phyloP scores from a whole-genome alignment of 805 yeast species.

The Peterozyma toletana region DNA sequence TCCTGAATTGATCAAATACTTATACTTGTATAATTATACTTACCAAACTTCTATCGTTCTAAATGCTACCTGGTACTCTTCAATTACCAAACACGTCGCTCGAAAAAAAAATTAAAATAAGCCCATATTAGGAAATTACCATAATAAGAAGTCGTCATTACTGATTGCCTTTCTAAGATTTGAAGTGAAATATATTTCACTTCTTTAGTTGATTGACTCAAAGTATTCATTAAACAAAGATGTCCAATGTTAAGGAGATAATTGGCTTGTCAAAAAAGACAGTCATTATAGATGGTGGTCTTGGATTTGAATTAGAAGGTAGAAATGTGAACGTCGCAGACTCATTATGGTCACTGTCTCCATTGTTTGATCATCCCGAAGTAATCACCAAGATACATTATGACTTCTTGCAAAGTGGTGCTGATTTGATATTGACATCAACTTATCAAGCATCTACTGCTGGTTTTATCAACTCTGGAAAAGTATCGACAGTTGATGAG shows the following conservation, averaged over 20 bases:
- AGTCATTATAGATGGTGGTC: slow-evolving; percentile 49
- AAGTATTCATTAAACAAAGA: background rate
- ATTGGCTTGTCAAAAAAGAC: slow-evolving; percentile 1
- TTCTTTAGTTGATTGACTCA: too few species aligned
- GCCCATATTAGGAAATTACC: background rate
- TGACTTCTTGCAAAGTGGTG: slow-evolving; percentile 46
- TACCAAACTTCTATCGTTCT: too few species aligned
- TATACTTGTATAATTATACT: too few species aligned
- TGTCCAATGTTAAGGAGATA: slow-evolving; percentile 1
- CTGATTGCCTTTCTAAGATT: too few species aligned
- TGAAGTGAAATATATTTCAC: too few species aligned
- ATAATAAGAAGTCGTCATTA: too few species aligned
- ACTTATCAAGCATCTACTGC: slow-evolving; percentile 53
- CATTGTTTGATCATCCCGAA: slow-evolving; percentile 35
- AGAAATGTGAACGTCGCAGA: slow-evolving; percentile 29
- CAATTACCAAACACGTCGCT: too few species aligned
- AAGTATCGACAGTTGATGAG: slow-evolving; percentile 4
- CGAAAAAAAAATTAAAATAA: too few species aligned
- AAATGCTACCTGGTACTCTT: too few species aligned
- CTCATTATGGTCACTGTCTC: slow-evolving; percentile 57
- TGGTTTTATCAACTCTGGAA: slow-evolving; percentile 25
- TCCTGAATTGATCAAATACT: too few species aligned
- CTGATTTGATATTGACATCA: slow-evolving; percentile 45
- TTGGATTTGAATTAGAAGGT: slow-evolving; percentile 56
- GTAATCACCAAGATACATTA: slow-evolving; percentile 39